A percentile compares a stretch with the other conserved stretches of the same genome.
Conservation (phyloP, 2,329 filamentous ascomycete species). For the Westerdykella ornata region DNA sequence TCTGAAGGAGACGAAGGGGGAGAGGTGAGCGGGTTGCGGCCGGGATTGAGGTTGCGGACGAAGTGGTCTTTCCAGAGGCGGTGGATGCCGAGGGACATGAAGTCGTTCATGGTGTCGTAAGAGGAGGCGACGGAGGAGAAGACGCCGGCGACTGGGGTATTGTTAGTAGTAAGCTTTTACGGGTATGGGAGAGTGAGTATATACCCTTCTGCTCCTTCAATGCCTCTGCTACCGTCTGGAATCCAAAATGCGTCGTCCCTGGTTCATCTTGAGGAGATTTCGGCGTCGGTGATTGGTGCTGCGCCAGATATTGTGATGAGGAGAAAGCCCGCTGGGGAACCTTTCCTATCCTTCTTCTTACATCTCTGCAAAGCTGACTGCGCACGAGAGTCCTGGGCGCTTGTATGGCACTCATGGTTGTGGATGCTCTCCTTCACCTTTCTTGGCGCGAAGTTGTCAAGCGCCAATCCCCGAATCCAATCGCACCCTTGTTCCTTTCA, state of each 20-base stretch:
- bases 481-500: neutral
- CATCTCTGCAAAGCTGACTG: conserved; percentile 27
- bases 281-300: conserved; percentile 35
- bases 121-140: conserved; percentile 92
- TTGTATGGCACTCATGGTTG: conserved; percentile 22
- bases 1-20: conserved; percentile 6
- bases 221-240: conserved; percentile 72
- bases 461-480: too few species aligned
- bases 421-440: conserved; percentile 8
- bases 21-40: conserved; percentile 49
- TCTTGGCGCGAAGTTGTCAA: conserved; percentile 27
- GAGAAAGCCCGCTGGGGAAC: conserved; percentile 47
- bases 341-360: conserved; percentile 9
- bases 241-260: conserved; percentile 82
- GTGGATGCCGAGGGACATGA: conserved; percentile 97
- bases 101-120: conserved; percentile 98
- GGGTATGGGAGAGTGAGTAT: neutral
- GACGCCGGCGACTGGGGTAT: conserved; percentile 63
- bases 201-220: conserved; percentile 65
- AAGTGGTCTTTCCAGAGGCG: conserved; percentile 97
- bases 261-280: conserved; percentile 37
- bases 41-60: conserved; percentile 83
- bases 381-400: conserved; percentile 20
- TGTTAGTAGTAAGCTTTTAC: conserved; percentile 16
- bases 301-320: conserved; percentile 39